A percentile compares a stretch with the other conserved stretches of the same genome.
phyloP scores from a whole-genome alignment of 306 rosid species.

The Rubus idaeus region DNA sequence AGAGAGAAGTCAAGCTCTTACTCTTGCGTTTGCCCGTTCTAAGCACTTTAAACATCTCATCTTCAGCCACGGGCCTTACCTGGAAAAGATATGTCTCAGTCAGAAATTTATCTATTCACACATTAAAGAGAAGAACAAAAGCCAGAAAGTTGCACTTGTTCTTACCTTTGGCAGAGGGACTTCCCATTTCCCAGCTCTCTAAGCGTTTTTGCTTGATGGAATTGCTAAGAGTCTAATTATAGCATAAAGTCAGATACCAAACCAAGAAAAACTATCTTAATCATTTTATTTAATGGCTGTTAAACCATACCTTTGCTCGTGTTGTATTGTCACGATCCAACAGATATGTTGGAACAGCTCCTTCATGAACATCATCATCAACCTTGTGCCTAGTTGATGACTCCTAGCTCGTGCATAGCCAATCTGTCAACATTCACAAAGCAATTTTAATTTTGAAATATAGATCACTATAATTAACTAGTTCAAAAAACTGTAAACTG shows the following conservation, averaged over 20 bases:
- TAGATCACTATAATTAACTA: not conserved
- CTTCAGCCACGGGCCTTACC: slow-evolving; percentile 97
- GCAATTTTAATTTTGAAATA: not conserved
- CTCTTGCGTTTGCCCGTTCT: slow-evolving; percentile 87
- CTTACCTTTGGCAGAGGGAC: slow-evolving; percentile 91
- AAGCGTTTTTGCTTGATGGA: slow-evolving; percentile 92
- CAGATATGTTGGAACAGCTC: slow-evolving; percentile 81
- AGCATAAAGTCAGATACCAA: slow-evolving; percentile 20
- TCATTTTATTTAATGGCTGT: not conserved
- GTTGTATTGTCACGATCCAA: slow-evolving; percentile 86
- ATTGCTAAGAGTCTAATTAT: slow-evolving; percentile 74
- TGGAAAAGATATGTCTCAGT: slow-evolving; percentile 27
- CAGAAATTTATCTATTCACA: slow-evolving; percentile 1
- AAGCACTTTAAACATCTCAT: slow-evolving; percentile 92
- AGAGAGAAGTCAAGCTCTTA: slow-evolving; percentile 32
- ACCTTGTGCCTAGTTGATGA: slow-evolving; percentile 73
- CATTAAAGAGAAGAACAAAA: not conserved
- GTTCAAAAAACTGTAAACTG: not conserved
- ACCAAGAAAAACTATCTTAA: not conserved
- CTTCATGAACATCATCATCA: slow-evolving; percentile 80
- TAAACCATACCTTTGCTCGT: slow-evolving; percentile 61
- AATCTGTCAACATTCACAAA: slow-evolving; percentile 44
- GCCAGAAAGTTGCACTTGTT: not conserved
- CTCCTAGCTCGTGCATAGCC: slow-evolving; percentile 88
- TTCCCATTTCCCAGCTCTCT: slow-evolving; percentile 98